phyloP scores from a whole-genome alignment of 306 rosid species.

The Vigna angularis region DNA sequence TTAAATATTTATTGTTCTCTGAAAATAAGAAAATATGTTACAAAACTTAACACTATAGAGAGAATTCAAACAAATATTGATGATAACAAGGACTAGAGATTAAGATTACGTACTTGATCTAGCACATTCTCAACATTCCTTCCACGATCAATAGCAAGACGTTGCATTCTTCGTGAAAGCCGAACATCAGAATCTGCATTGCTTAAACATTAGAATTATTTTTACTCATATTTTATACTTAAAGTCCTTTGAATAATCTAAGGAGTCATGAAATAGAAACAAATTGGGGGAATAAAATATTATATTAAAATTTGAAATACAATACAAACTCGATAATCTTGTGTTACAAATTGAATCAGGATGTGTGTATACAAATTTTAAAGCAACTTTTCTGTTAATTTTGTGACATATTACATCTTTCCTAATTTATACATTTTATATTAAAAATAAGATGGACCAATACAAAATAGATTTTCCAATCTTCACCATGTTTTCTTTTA shows the following conservation, averaged over 20 bases:
- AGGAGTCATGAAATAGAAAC: too few relatives aligned
- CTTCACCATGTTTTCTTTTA: too few relatives aligned
- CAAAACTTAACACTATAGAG: too few relatives aligned
- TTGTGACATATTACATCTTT: background rate
- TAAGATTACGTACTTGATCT: conserved; percentile 67
- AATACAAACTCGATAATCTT: background rate
- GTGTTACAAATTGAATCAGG: too few relatives aligned
- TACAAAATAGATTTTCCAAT: too few relatives aligned
- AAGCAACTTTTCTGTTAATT: background rate
- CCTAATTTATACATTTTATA: background rate
- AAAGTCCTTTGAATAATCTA: background rate
- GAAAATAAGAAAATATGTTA: too few relatives aligned
- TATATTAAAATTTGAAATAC: too few relatives aligned
- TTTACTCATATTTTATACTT: conserved; percentile 39
- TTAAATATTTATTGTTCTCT: too few relatives aligned
- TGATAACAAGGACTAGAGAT: background rate
- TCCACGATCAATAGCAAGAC: conserved; percentile 66
- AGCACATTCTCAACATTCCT: conserved; percentile 78
- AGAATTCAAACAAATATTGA: background rate
- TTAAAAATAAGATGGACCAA: too few relatives aligned
- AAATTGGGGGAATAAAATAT: too few relatives aligned
- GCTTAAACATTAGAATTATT: conserved; percentile 49
- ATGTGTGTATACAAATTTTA: too few relatives aligned
- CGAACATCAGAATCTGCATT: conserved; percentile 96
- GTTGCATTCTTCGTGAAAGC: conserved; percentile 79